Percentiles rank a stretch among this genome's conserved stretches.
phyloP scores from a whole-genome alignment of 306 rosid genomes.

The Ormosia semicastrata region DNA sequence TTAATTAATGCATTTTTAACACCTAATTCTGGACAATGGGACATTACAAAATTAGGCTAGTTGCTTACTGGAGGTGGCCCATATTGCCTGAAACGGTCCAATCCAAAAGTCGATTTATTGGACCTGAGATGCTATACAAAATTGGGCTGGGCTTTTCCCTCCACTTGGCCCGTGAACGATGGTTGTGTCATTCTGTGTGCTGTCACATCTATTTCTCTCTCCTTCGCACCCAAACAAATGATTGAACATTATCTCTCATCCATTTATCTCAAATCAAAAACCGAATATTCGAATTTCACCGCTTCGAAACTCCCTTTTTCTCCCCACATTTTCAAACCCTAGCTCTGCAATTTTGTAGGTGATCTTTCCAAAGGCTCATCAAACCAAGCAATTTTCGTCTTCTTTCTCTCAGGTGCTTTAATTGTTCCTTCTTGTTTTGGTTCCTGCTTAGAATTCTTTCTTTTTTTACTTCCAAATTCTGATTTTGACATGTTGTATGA shows the following conservation, averaged over 20 bases:
- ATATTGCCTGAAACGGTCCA: too few species aligned
- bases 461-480: neutral
- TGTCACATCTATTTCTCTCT: neutral
- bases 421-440: neutral
- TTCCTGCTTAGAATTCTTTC: neutral
- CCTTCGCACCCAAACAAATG: neutral
- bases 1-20: too few species aligned
- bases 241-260: neutral
- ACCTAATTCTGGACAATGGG: too few species aligned
- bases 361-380: neutral
- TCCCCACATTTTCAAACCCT: slow-evolving; percentile 35
- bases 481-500: neutral
- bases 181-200: too few species aligned
- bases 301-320: slow-evolving; percentile 3
- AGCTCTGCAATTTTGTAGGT: neutral
- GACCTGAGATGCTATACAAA: too few species aligned
- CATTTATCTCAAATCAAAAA: neutral
- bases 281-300: slow-evolving; percentile 52
- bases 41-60: too few species aligned
- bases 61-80: too few species aligned
- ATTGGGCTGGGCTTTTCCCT: too few species aligned
- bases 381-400: neutral
- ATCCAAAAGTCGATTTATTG: too few species aligned
- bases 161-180: too few species aligned
- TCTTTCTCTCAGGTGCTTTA: slow-evolving; percentile 19